Percentiles rank a stretch among this genome's conserved stretches.
Conservation (phyloP, 1,139 yeast genomes). For the Arxiozyma bovina region DNA sequence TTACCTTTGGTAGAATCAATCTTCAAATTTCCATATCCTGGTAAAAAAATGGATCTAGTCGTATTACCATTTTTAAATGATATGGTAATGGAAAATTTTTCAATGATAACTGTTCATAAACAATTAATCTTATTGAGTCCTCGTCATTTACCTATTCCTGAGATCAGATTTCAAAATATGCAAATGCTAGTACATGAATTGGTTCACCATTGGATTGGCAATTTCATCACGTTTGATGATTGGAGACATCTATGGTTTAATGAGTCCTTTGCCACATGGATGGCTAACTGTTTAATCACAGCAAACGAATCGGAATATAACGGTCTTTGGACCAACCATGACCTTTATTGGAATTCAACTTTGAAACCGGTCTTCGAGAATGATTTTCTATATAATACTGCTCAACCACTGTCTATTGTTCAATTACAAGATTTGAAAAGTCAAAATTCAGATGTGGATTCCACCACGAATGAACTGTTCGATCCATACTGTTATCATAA, state of each 20-base stretch:
- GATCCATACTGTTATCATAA: slow-evolving; percentile 51
- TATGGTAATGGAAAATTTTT: slow-evolving; percentile 77
- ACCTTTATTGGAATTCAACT: slow-evolving; percentile 27
- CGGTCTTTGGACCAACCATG: slow-evolving; percentile 18
- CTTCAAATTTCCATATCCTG: slow-evolving; percentile 43
- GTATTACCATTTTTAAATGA: slow-evolving; percentile 62
- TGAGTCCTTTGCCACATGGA: slow-evolving; percentile 67
- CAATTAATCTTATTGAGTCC: slow-evolving; percentile 41
- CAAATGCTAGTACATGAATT: slow-evolving; percentile 62
- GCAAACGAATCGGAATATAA: slow-evolving; percentile 29
- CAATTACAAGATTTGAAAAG: not conserved
- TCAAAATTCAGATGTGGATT: not conserved
- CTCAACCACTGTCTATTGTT: not conserved
- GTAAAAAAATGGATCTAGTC: slow-evolving; percentile 54
- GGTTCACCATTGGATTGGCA: slow-evolving; percentile 74
- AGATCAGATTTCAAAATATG: slow-evolving; percentile 33
- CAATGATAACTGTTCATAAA: slow-evolving; percentile 51
- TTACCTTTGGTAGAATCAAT: slow-evolving; percentile 40
- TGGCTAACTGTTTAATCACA: slow-evolving; percentile 41
- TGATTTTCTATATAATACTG: not conserved
- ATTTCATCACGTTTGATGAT: slow-evolving; percentile 52
- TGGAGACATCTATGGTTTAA: slow-evolving; percentile 67
- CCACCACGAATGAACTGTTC: slow-evolving; percentile 38
- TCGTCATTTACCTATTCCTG: slow-evolving; percentile 24
- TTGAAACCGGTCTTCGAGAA: slow-evolving; percentile 30